Evolutionary conservation across 768 basidiomycete genomes (phyloP), one percentile per base, ranked within the genome.

Genomic region (Suillus occidentalis): DNA sequence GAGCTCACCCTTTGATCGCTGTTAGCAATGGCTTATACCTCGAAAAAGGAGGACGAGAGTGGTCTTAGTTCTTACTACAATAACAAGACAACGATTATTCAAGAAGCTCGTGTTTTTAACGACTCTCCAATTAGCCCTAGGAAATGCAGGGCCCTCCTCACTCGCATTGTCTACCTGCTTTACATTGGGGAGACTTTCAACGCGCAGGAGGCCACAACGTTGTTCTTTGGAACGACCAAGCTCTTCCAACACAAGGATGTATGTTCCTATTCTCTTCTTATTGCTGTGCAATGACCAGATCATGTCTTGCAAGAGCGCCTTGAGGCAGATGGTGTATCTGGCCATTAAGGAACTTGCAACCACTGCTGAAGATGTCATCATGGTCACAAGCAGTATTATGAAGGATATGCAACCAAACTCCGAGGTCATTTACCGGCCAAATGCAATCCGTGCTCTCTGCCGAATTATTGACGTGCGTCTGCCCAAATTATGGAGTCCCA

Each of bases 341-440:
- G 92, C 97, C 60, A 98, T 99, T 82, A 99, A 99, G 82, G 97
- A 99, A 78, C 85, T 99, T 13, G 91, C 95, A 36, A 89, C 87
- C 42, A 90, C 91, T n/a, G 94, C 97, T 18, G 95, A 99, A 77
- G 97, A 99, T 82, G 95, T 99, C 36, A 97, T 99, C 71, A 99
- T 99, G 95, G 96, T 98, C 67, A 99, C 97, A 12, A 93, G 90
- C 76, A 97, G 95, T 72, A 98, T 99, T 77, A 97, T 97, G 96
- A 99, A 99, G 82, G 97, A 99, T 74, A 99, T 99, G 95, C 97
- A 99, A 73, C 92, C 96, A 62, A 98, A 97, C 75, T 90, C 95
- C 58, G 97, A 99, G 78, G 97, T 99, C 72, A 95, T 99, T 66
- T 99, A 99, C 78, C 86, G 97, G 62, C 94, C 97, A 39, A 99